phyloP scores from a whole-genome alignment of 2,329 filamentous ascomycete genomes.

The Dactylellina drechsleri region DNA sequence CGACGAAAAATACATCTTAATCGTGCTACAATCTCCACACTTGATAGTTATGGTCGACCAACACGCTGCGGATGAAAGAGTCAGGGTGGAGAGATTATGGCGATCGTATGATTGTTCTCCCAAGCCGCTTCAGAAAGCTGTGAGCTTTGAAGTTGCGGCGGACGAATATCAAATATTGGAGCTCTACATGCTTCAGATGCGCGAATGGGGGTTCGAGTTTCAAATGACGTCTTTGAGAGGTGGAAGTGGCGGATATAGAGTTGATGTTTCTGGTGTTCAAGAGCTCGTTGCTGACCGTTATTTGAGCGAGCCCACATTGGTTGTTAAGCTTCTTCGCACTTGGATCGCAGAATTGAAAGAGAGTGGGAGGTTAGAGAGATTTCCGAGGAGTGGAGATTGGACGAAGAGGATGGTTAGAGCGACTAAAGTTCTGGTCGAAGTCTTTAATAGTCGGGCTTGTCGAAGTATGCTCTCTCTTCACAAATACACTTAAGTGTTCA shows the following conservation, averaged over 20 bases:
- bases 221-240: conserved; percentile 23
- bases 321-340: conserved; percentile 77
- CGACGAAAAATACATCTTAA: conserved; percentile 86
- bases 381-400: conserved; percentile 37
- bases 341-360: conserved; percentile 77
- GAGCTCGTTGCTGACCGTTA: conserved; percentile 80
- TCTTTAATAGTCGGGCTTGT: conserved; percentile 57
- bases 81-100: conserved; percentile 79
- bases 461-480: conserved; percentile 66
- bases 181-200: conserved; percentile 69
- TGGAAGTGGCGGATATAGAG: conserved; percentile 33
- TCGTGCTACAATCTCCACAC: conserved; percentile 53
- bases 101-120: conserved; percentile 64
- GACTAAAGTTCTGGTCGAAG: conserved; percentile 6
- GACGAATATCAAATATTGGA: conserved; percentile 72
- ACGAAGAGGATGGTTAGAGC: conserved; percentile 20
- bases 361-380: conserved; percentile 51
- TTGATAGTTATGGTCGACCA: conserved; percentile 85
- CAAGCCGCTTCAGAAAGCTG: conserved; percentile 65
- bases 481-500: background rate
- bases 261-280: conserved; percentile 69
- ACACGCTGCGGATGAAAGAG: conserved; percentile 91
- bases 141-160: conserved; percentile 73
- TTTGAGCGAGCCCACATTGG: conserved; percentile 73
- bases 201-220: conserved; percentile 78